Conservation (phyloP, 805 yeast genomes). For the Metschnikowia santaceciliae region DNA sequence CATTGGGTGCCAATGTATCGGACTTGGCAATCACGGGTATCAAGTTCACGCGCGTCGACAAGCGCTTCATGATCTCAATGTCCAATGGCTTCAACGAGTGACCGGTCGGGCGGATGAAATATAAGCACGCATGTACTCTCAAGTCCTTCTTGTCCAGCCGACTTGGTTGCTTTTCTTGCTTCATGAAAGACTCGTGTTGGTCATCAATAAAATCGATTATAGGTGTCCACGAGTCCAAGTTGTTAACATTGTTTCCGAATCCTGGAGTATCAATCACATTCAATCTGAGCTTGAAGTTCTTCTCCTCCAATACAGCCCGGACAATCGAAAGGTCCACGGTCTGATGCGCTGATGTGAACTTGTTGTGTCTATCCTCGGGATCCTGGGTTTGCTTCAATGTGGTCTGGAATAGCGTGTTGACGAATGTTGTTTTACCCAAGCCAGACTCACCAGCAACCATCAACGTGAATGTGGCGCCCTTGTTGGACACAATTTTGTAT, state of each 20-base stretch:
- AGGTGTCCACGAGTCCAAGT: slow-evolving; percentile 82
- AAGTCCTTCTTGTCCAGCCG: slow-evolving; percentile 67
- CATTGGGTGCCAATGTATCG: slow-evolving; percentile 75
- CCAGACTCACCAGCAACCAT: slow-evolving; percentile 93
- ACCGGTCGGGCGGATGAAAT: slow-evolving; percentile 89
- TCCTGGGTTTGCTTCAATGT: slow-evolving; percentile 58
- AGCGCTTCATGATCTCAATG: slow-evolving; percentile 80
- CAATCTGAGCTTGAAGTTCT: slow-evolving; percentile 70
- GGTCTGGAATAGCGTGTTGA: slow-evolving; percentile 81
- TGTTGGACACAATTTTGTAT: slow-evolving; percentile 69
- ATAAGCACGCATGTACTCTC: slow-evolving; percentile 86
- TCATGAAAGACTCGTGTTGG: slow-evolving; percentile 84
- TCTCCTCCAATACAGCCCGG: slow-evolving; percentile 80
- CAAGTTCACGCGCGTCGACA: slow-evolving; percentile 76
- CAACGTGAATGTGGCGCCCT: slow-evolving; percentile 74
- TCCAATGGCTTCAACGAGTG: slow-evolving; percentile 85
- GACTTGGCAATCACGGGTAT: slow-evolving; percentile 87
- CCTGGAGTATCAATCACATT: slow-evolving; percentile 92
- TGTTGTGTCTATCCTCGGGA: slow-evolving; percentile 52
- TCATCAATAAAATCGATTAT: slow-evolving; percentile 85
- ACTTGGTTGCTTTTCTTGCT: slow-evolving; percentile 88
- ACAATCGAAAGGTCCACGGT: slow-evolving; percentile 77
- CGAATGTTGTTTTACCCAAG: slow-evolving; percentile 85
- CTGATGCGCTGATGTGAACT: slow-evolving; percentile 50
- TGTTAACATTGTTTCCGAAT: slow-evolving; percentile 86